Conservation (phyloP, 2,329 filamentous ascomycete genomes). For the Aspergillus viridinutans region DNA sequence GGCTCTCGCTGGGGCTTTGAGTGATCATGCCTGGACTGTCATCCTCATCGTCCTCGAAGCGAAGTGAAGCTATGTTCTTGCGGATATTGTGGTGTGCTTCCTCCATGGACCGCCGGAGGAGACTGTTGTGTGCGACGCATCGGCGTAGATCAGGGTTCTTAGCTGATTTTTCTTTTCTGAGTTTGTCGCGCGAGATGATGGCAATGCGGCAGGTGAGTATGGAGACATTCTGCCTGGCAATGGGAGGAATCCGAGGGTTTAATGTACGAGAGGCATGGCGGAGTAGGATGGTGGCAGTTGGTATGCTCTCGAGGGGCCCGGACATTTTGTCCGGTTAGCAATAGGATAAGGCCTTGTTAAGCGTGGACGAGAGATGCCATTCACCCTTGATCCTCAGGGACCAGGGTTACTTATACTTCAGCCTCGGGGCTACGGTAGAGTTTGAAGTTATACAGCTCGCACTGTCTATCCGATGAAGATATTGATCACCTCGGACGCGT, state of each 20-base stretch:
- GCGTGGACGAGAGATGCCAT: neutral
- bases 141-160: slow-evolving; percentile 21
- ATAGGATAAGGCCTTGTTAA: neutral
- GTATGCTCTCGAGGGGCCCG: slow-evolving; percentile 1
- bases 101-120: slow-evolving; percentile 15
- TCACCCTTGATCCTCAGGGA: neutral
- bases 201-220: slow-evolving; percentile 10
- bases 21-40: neutral
- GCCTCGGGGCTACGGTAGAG: neutral
- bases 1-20: neutral
- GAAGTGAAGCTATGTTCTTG: slow-evolving; percentile 7
- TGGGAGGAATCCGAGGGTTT: slow-evolving; percentile 15
- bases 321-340: slow-evolving; percentile 1
- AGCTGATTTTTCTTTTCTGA: slow-evolving; percentile 9
- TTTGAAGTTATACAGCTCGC: neutral
- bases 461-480: neutral
- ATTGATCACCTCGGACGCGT: neutral
- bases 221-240: slow-evolving; percentile 7
- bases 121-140: slow-evolving; percentile 18
- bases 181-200: slow-evolving; percentile 15
- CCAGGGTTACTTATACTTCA: neutral
- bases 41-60: neutral
- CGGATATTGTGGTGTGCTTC: slow-evolving; percentile 13
- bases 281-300: slow-evolving; percentile 2
- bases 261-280: slow-evolving; percentile 7